Evolutionary conservation across 176 grass and related monocot genomes (phyloP).

Genomic region (Eleusine coracana): DNA sequence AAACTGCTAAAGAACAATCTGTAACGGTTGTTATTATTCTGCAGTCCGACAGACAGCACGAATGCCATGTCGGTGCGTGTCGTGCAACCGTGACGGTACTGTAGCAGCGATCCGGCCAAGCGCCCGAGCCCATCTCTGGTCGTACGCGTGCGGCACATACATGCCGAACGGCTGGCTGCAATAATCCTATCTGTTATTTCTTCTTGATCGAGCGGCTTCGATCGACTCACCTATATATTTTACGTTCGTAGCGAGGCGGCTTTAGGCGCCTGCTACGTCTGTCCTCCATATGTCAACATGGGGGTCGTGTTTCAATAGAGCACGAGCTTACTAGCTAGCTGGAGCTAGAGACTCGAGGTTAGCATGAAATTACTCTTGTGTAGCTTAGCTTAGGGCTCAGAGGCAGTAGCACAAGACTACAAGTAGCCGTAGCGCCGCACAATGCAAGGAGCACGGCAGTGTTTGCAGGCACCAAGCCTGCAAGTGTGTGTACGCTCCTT

Average conservation of each 20-base stretch:
- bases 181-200: background rate
- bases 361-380: background rate
- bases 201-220: background rate
- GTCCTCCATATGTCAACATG: background rate
- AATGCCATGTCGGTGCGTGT: background rate
- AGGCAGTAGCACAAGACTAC: background rate
- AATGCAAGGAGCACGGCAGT: background rate
- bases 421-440: background rate
- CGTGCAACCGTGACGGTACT: background rate
- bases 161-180: background rate
- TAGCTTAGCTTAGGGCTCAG: background rate
- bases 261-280: too few relatives aligned
- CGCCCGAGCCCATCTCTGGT: background rate
- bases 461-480: background rate
- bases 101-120: background rate
- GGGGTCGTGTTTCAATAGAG: background rate
- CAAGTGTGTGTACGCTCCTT: conserved; percentile 1
- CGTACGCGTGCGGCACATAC: background rate
- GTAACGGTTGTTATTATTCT: background rate
- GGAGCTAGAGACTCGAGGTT: background rate
- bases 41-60: background rate
- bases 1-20: background rate
- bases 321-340: background rate
- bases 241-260: too few relatives aligned
- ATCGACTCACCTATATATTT: too few relatives aligned